A percentile compares a stretch with the other conserved stretches of the same genome.
phyloP scores from a whole-genome alignment of 2,329 filamentous ascomycete genomes.

The Penicillium sp. region DNA sequence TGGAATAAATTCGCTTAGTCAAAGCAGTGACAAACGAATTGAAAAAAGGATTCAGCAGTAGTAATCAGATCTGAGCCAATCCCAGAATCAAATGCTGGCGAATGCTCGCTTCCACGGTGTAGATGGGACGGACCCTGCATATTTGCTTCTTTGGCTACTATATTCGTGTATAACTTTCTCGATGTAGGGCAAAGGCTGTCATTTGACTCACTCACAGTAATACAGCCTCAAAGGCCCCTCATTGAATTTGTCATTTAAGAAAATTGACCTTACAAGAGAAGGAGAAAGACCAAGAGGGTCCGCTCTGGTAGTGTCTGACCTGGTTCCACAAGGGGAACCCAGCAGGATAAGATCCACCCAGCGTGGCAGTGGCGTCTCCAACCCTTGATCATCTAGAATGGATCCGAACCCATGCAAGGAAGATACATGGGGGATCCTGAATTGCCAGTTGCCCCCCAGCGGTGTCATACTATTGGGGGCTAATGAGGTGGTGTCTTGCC shows the following conservation, averaged over 20 bases:
- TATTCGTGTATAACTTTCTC: neutral
- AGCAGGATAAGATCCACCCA: slow-evolving; percentile 19
- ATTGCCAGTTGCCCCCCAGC: slow-evolving; percentile 11
- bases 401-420: slow-evolving; percentile 30
- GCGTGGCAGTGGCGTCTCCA: slow-evolving; percentile 19
- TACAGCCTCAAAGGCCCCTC: neutral
- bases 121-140: neutral
- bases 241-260: neutral
- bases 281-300: neutral
- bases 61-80: neutral
- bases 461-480: slow-evolving; percentile 11
- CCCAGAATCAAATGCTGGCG: neutral
- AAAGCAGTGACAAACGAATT: neutral
- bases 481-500: neutral
- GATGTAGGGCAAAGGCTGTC: neutral
- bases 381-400: slow-evolving; percentile 21
- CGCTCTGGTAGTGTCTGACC: slow-evolving; percentile 19
- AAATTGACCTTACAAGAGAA: neutral
- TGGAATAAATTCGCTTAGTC: neutral
- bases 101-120: neutral
- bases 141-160: neutral
- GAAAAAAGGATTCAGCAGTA: neutral
- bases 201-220: neutral
- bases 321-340: slow-evolving; percentile 26
- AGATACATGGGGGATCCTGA: slow-evolving; percentile 25